A percentile compares a stretch with the other conserved stretches of the same genome.
phyloP scores from a whole-genome alignment of 768 basidiomycete genomes.

The Harrya chromipes region DNA sequence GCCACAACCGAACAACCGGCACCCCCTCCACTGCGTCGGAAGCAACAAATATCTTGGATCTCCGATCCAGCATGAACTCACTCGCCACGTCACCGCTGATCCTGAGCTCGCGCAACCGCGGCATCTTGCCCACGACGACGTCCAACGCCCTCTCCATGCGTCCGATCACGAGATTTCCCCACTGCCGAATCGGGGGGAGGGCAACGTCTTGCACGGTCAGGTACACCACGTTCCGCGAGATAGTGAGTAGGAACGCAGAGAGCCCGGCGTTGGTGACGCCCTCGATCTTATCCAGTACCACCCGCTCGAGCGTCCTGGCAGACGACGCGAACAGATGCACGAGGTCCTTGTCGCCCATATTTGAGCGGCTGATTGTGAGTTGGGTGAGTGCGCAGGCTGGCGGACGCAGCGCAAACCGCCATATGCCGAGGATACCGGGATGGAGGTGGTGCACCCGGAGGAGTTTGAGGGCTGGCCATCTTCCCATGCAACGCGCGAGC shows the following conservation, averaged over 20 bases:
- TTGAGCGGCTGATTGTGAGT: slow-evolving; percentile 14
- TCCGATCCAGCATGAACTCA: slow-evolving; percentile 22
- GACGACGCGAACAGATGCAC: slow-evolving; percentile 11
- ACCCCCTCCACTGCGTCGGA: neutral
- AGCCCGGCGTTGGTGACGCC: slow-evolving; percentile 22
- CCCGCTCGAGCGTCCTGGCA: slow-evolving; percentile 14
- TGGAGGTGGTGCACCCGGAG: slow-evolving; percentile 18
- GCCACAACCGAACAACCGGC: slow-evolving; percentile 17
- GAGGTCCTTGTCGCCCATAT: slow-evolving; percentile 19
- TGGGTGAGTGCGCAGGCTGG: slow-evolving; percentile 18
- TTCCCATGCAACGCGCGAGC: slow-evolving; percentile 16
- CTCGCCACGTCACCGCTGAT: slow-evolving; percentile 24
- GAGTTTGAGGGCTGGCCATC: slow-evolving; percentile 14
- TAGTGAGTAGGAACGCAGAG: slow-evolving; percentile 7
- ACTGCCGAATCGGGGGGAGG: slow-evolving; percentile 14
- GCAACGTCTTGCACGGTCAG: slow-evolving; percentile 19
- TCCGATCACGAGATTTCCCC: slow-evolving; percentile 19
- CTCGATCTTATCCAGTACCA: slow-evolving; percentile 13
- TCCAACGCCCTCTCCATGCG: slow-evolving; percentile 20
- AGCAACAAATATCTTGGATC: slow-evolving; percentile 18
- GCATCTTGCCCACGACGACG: slow-evolving; percentile 17
- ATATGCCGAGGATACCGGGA: slow-evolving; percentile 5
- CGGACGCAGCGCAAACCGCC: slow-evolving; percentile 13
- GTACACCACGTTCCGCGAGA: slow-evolving; percentile 11
- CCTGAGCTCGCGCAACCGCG: slow-evolving; percentile 11